Evolutionary conservation across 2,329 filamentous ascomycete genomes (phyloP).

Genomic region (Beauveria medogensis): DNA sequence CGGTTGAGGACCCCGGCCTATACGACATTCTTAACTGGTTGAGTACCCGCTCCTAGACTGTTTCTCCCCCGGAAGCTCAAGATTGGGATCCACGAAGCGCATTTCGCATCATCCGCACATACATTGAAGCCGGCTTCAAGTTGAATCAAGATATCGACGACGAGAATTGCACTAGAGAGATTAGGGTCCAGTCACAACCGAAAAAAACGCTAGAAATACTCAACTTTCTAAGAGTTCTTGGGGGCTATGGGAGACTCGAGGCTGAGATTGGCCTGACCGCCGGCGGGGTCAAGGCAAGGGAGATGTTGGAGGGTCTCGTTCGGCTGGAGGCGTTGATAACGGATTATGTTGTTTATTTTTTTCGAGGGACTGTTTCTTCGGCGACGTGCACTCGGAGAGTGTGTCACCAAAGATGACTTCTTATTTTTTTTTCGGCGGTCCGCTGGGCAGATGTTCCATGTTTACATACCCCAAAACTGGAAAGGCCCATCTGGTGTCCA

Average conservation of each 20-base stretch:
- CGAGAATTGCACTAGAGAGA: background rate
- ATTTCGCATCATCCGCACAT: background rate
- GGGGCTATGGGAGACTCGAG: background rate
- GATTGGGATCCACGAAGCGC: background rate
- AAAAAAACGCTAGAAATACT: background rate
- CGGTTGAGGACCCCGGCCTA: constrained; percentile 52
- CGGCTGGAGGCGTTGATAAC: background rate
- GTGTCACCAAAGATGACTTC: background rate
- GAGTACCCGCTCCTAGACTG: constrained; percentile 21
- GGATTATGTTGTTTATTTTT: background rate
- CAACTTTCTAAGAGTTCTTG: background rate
- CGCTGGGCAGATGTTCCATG: background rate
- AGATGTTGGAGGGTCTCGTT: background rate
- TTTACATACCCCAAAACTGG: background rate
- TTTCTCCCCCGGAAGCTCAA: background rate
- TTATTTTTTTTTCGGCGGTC: background rate
- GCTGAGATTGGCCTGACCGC: background rate
- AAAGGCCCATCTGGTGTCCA: background rate
- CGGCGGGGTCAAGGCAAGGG: constrained; percentile 16
- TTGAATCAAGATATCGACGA: background rate
- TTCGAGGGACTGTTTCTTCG: background rate
- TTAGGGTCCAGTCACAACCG: background rate
- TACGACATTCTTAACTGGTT: constrained; percentile 52
- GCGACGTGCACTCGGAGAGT: background rate
- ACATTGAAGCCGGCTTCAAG: background rate